Evolutionary conservation across 164 flowering plant genomes (phyloP), one percentile per base, ranked within the genome.

Genomic region (Berberis vulgaris): DNA sequence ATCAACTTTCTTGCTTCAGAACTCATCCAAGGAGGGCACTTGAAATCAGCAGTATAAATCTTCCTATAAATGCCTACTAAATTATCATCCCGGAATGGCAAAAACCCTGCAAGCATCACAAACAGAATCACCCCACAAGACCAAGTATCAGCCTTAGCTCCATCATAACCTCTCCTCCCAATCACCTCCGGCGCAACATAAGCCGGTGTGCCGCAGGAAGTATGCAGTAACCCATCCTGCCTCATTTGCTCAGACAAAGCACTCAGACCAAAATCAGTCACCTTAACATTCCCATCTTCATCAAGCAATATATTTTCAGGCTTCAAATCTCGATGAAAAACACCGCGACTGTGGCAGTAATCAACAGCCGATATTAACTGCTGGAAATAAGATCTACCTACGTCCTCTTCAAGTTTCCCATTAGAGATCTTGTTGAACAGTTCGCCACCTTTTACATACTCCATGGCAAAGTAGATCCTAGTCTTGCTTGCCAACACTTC

Each of bases 151-250:
- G 86, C 84, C 63, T 81, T 79, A 2, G 84, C 79, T 5, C 86
- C 86, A 55, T 81, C 86, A 60, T 83, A 81, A 2, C 86, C 84
- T 43, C 70, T 75, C 66, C 81, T 77, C 41, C 81, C 74, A 10
- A 81, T 74, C 49, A 83, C 84, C 75, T 83, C 86, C 45, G 86
- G 86, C 13, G 86, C 83, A 1, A 83, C 86, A 63, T 83, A 83
- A 0, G 86, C 84, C 50, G 86, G 86, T 1, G 86, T 83, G 2
- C 86, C 86, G 49, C 86, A 83, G 38, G 82, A 75, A 1, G 86
- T 83, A 67, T 83, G 86, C 54, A 83, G 68, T 49, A 83, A 60
- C 0, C 86, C 86, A 54, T 83, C 86, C 41, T 78, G 86, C 41
- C 65, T 68, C 57, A 79, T 54, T 59, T 83, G 86, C 59, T 83